phyloP scores from a whole-genome alignment of 176 grass and related monocot species.

The Hordeum vulgare region DNA sequence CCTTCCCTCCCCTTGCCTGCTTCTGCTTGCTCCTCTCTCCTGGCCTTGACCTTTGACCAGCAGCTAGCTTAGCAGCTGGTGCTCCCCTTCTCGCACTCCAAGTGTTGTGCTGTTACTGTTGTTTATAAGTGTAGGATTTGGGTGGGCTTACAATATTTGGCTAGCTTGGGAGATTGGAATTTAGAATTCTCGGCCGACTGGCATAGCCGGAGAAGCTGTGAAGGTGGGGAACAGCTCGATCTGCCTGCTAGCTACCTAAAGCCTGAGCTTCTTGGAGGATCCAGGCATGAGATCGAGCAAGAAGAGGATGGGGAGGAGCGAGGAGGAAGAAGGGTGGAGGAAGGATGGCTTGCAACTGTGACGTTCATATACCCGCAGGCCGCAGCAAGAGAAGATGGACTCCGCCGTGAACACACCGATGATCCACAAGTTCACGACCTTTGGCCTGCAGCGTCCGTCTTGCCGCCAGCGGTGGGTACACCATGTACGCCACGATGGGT shows the following conservation, averaged over 20 bases:
- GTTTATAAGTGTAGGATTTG: conserved; percentile 25
- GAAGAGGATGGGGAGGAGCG: background rate
- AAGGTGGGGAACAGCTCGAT: background rate
- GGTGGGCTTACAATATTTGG: conserved; percentile 19
- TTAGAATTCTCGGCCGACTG: background rate
- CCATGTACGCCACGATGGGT: too few relatives aligned
- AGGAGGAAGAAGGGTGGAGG: background rate
- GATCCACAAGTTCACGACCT: too few relatives aligned
- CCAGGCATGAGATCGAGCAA: background rate
- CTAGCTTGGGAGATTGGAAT: background rate
- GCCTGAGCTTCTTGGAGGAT: background rate
- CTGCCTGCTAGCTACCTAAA: background rate
- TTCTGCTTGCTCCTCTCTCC: background rate
- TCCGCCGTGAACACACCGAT: too few relatives aligned
- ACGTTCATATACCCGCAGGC: too few relatives aligned
- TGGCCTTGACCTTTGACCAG: conserved; percentile 37
- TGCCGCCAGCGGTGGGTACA: too few relatives aligned
- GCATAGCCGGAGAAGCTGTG: background rate
- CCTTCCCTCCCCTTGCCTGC: background rate
- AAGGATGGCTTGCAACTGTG: too few relatives aligned
- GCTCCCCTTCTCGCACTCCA: background rate
- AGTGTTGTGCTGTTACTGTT: background rate
- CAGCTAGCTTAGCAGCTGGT: too few relatives aligned
- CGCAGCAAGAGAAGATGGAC: too few relatives aligned
- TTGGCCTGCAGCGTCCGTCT: too few relatives aligned